Base-by-base conservation (phyloP, 2,329 filamentous ascomycete species). In the Cladosporium phlei region DNA sequence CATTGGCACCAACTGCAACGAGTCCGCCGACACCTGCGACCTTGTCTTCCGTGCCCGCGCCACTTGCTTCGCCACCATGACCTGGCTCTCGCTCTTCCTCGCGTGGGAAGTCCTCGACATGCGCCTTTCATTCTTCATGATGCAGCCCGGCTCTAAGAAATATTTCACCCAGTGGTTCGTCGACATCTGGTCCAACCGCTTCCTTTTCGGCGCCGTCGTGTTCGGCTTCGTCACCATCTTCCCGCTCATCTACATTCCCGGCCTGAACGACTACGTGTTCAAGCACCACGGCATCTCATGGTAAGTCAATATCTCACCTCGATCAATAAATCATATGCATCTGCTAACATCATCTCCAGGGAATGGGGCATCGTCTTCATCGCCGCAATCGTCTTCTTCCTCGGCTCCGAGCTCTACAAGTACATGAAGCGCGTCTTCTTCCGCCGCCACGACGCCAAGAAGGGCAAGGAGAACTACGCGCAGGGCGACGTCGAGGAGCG, bases 71-170 rank as follows among this genome's bases (percentile, higher is more conserved):
- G 83, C 82, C 24, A 85, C 79, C 54, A 73, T 88, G 43, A 88
- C 84, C 0, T 88, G 85, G 84, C 84, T 84, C 55, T 82, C 83
- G 0, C 75, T 88, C 14, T 86, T 88, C 69, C 72, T 87, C 4
- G 85, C 86, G 0, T 89, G 85, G 85, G 84, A 89, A 63, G 84
- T 87, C 76, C 74, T 87, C 50, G 76, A 86, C 58, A 77, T 84
- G 67, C 80, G 85, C 17, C 78, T 82, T 33, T 83, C 78, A 6
- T 86, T 89, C 71, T 88, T 89, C 76, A 75, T 77, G 57, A 85
- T 88, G 79, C 78, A 85, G 58, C 80, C 83, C 0, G 70, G 71
- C 12, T 77, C 74, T 19, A 79, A 76, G 57, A 69, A 68, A 48
- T 79, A 80, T 60, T 73, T 83, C 47, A 82, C 79, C 0, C 79